Base-by-base conservation (phyloP, 2,329 filamentous ascomycete species). In the Aspergillus thermomutatus region DNA sequence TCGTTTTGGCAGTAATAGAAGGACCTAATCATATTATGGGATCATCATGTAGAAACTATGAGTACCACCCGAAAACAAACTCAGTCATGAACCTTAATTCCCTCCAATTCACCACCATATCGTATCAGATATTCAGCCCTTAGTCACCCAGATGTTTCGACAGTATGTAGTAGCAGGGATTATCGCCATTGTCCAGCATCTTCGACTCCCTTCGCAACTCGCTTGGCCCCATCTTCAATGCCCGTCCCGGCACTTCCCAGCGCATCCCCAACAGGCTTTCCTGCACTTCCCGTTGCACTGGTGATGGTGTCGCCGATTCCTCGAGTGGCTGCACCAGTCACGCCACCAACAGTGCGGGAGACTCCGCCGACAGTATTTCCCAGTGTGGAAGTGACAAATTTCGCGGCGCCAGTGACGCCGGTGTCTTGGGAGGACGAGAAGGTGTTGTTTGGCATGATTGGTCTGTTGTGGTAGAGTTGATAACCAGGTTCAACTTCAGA, bases 301-400 rank as follows among this genome's bases (percentile, higher is more conserved):
- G 70, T 82, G 59, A 86, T 75, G 2, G 83, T 86, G 66, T 84
- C 76, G 40, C 83, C 82, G 2, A 87, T 49, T 5, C 83, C 83
- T 10, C 82, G 78, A n/a, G 80, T 79, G 1, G 81, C 82, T 0
- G 83, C 83, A 50, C 83, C 82, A 14, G 83, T 78, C 1, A 84
- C 75, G 28, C 80, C 80, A 14, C 82, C 82, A 2, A 80, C 73
- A 2, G 81, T 83, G 57, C 80, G 79, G 6, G 79, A 76, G 19
- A 83, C 69, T 37, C 82, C 82, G n/a, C 81, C 81, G 43, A 79
- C 77, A 0, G 79, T 79, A 66, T 84, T 84, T 50, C 82, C 82
- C 26, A 83, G 69, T 1, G 82, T 82, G 1, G 79, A 82, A 4
- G 81, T 83, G 50, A 82, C 80, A 62, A 82, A 82, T 61, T 81